Evolutionary conservation across 2,329 filamentous ascomycete genomes (phyloP), one percentile per base, ranked within the genome.

Genomic region (Arthroderma sp.): DNA sequence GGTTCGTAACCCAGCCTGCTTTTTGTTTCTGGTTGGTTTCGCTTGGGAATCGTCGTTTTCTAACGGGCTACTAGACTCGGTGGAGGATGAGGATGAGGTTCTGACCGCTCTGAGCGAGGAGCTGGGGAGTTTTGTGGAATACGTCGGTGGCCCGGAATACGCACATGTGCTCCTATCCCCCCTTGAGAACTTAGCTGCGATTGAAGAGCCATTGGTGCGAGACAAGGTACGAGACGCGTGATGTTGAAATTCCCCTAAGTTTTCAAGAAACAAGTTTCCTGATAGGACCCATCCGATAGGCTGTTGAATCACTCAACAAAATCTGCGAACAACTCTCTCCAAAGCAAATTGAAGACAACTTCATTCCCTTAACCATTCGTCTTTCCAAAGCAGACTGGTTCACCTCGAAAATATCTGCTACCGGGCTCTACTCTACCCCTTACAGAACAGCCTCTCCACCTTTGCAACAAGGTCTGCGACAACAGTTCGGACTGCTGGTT

Each of bases 371-470:
- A 60, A 88, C 88, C 48, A 78, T 94, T 60, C 86, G 91, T 61
- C 84, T 98, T 50, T 93, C 91, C 53, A 98, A 96, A 76, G 91
- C 91, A 68, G 91, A 98, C 70, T 98, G 91, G 91, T 98, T 98
- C 68, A 98, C 91, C 47, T 96, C 91, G 53, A 98, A 96, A 71
- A 91, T 98, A 53, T 98, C 91, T 30, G 91, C 89, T 50, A 94
- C 89, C 53, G 91, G 91, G 51, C 82, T 98, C 51, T 98, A 89
- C 72, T 91, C 85, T 62, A 78, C 81, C 40, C 89, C 91, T 52
- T 98, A 98, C 73, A 83, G 81, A 58, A 94, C 93, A 72, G 86
- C 91, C 48, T 83, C 86, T 45, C 76, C 82, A 42, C 75, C 80
- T n/a, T 79, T 88, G 54, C 91, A 98, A 69, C 86, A 94, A 69